Base-by-base conservation (phyloP, 495 filamentous ascomycete genomes). In the Xylaria acuta region DNA sequence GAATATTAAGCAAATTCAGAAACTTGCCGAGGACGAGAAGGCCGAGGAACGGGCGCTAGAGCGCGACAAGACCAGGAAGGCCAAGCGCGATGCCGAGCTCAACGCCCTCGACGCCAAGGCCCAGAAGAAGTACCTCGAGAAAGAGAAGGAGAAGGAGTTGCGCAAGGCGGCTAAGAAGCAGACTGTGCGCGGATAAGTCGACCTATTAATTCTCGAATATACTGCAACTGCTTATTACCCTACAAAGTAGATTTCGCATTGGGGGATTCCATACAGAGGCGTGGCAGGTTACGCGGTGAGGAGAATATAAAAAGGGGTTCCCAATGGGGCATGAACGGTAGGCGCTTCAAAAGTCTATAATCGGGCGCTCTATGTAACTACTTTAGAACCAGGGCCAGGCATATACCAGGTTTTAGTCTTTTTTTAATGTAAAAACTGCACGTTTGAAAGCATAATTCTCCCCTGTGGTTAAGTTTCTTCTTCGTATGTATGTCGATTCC, bases 51-150 rank as follows among this genome's bases (percentile, higher is more conserved):
- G 94, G 47, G 87, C 88, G 73, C 69, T 88, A 8, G 89, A 93
- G 76, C 88, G 89, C 22, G 96, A 98, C 81, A 93, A 92, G 87
- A 83, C 88, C 75, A 97, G 94, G 87, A 98, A 97, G 86, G 89
- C 94, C 76, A 94, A 97, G 87, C 87, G 96, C n/a, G 96, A 99
- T 77, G 86, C 88, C 63, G 86, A 90, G 82, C 83, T 99, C 65
- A 92, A 91, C 77, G 87, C 88, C 11, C 89, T 99, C 85, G 94
- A 89, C 73, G 95, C 95, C 25, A 95, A 97, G 75, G 94, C 96
- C 76, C 96, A 98, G 88, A 92, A 93, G 84, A 97, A 95, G 85
- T 98, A 91, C 79, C 85, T 99, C 66, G 97, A 98, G 71, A 92
- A 91, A 80, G 96, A 99, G 87, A 86, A 88, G 74, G 92, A 96